A percentile compares a stretch with the other conserved stretches of the same genome.
phyloP scores from a whole-genome alignment of 176 grass and related monocot genomes.

The Canna indica region DNA sequence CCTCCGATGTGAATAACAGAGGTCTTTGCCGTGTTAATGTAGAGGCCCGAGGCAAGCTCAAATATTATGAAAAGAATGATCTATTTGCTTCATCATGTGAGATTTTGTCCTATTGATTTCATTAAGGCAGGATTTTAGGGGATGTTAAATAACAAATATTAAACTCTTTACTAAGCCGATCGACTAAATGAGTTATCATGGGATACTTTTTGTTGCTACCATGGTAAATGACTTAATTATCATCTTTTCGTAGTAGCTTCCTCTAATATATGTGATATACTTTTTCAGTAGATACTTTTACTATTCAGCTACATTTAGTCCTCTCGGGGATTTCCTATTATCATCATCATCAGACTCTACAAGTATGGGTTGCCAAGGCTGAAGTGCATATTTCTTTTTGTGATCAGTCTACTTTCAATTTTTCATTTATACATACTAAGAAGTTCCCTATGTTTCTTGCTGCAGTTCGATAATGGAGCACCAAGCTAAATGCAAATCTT shows the following conservation, averaged over 20 bases:
- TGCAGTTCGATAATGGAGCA: constrained; percentile 87
- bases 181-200: too few species aligned
- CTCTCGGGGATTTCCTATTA: constrained; percentile 76
- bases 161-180: background rate
- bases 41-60: too few species aligned
- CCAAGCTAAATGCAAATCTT: constrained; percentile 77
- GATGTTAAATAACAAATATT: background rate
- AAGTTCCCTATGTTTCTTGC: background rate
- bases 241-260: background rate
- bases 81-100: too few species aligned
- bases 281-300: background rate
- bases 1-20: too few species aligned
- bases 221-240: background rate
- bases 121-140: too few species aligned
- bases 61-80: too few species aligned
- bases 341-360: constrained; percentile 91
- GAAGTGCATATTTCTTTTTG: constrained; percentile 18
- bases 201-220: background rate
- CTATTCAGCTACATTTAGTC: constrained; percentile 64
- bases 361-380: constrained; percentile 37
- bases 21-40: too few species aligned
- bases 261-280: background rate
- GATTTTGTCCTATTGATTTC: too few species aligned
- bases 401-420: background rate
- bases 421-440: background rate